Evolutionary conservation across 805 yeast genomes (phyloP), one percentile per base, ranked within the genome.

Genomic region (Schizosaccharomyces octosporus): DNA sequence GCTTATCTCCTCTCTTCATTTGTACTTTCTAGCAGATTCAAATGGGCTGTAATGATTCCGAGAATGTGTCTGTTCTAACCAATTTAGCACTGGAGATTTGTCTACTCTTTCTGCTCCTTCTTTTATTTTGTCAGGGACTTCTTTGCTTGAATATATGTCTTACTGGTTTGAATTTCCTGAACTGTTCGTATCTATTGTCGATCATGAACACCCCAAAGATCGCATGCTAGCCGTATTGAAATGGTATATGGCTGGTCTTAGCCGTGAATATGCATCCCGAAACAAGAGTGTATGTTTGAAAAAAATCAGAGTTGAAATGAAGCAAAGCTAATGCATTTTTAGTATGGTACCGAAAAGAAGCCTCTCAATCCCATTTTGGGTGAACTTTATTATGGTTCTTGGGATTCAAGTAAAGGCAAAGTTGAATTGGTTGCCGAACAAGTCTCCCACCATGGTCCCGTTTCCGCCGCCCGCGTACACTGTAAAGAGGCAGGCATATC

Each of bases 91-190:
- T 66, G 96, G 96, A 55, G 98, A 90, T 71, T 75, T 90, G 64
- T 87, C 96, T 19, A 81, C 95, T 3, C 75, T 93, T 69, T 88
- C 98, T 65, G 98, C 98, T 3, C 98, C 98, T 24, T 97, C 98
- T 11, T 90, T 90, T 74, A 93, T 90, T 66, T 76, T 90, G 65
- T 87, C 95, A 3, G 87, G 96, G 21, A 83, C 85, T 5, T 89
- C 97, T 2, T 76, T 87, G 67, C 81, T 81, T 41, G 98, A 90
- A 74, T 90, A 86, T 73, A 85, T 96, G 29, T 90, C 86, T 71
- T 93, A 87, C 74, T 90, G 98, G 67, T 65, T 87, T 59, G 95
- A 89, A 70, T 90, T 86, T 69, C 88, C 89, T 21, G 90, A 86
- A 64, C 76, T 88, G 64, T 79, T 93, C 62, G 72, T 87, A 61